phyloP scores from a whole-genome alignment of 192 early-diverging fungal genomes.

The Linnemannia elongata region DNA sequence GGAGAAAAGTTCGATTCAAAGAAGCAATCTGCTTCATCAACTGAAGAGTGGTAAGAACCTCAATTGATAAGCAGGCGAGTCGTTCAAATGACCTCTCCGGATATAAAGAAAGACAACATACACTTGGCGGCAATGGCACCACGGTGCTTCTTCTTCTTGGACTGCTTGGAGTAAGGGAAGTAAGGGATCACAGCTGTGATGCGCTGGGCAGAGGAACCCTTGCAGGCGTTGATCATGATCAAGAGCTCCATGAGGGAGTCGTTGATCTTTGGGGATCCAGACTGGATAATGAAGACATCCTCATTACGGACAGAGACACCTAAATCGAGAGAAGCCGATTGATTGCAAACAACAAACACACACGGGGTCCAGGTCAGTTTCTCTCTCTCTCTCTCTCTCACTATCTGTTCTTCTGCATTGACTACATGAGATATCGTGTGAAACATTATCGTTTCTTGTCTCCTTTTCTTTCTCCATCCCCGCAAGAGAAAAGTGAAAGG shows the following conservation, averaged over 20 bases:
- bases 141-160: slow-evolving; percentile 98
- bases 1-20: neutral
- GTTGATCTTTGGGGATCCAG: slow-evolving; percentile 87
- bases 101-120: slow-evolving; percentile 27
- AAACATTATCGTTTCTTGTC: neutral
- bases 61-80: neutral
- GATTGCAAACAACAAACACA: neutral
- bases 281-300: slow-evolving; percentile 98
- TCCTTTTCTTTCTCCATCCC: neutral
- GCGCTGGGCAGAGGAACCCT: slow-evolving; percentile 89
- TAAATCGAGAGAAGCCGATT: slow-evolving; percentile 33
- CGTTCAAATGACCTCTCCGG: no score
- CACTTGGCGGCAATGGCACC: slow-evolving; percentile 96
- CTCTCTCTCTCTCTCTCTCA: no score
- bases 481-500: neutral
- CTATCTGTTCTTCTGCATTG: neutral
- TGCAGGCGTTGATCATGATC: slow-evolving; percentile 97
- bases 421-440: neutral
- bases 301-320: slow-evolving; percentile 96
- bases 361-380: no score
- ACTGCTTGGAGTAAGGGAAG: slow-evolving; percentile 97
- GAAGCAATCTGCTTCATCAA: neutral
- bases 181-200: slow-evolving; percentile 97
- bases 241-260: slow-evolving; percentile 98
- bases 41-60: neutral